A percentile compares a stretch with the other conserved stretches of the same genome.
Conservation (phyloP, 805 yeast species). For the Suhomyces xylopsoci region DNA sequence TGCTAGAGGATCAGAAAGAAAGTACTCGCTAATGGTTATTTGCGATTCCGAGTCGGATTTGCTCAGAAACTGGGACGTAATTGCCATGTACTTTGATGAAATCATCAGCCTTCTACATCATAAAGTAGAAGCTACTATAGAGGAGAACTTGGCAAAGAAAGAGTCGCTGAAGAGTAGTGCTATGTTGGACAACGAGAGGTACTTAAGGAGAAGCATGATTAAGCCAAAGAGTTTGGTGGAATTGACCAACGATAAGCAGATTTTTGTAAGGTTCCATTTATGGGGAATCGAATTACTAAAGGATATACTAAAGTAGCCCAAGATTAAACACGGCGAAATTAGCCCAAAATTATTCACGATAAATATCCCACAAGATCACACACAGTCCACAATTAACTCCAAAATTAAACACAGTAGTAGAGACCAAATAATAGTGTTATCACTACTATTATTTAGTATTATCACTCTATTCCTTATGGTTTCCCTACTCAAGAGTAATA, state of each 20-base stretch:
- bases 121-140: conserved; percentile 11
- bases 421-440: no score
- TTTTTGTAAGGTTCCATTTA: conserved; percentile 57
- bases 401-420: no score
- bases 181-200: conserved; percentile 44
- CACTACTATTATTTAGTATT: no score
- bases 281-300: conserved; percentile 58
- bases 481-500: no score
- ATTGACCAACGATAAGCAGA: conserved; percentile 50
- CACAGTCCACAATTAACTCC: no score
- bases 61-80: conserved; percentile 53
- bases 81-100: conserved; percentile 36
- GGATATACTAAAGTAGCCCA: conserved; percentile 21
- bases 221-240: conserved; percentile 55
- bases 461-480: no score
- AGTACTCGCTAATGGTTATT: conserved; percentile 59
- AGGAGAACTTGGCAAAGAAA: conserved; percentile 14
- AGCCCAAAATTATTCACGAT: no score
- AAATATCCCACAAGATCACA: no score
- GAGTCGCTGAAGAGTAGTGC: conserved; percentile 18
- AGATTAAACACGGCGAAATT: no score
- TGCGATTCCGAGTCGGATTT: conserved; percentile 53
- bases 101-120: conserved; percentile 18
- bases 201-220: conserved; percentile 54
- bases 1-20: conserved; percentile 73